Conservation (phyloP, 768 basidiomycete genomes). For the Zangia roseola region DNA sequence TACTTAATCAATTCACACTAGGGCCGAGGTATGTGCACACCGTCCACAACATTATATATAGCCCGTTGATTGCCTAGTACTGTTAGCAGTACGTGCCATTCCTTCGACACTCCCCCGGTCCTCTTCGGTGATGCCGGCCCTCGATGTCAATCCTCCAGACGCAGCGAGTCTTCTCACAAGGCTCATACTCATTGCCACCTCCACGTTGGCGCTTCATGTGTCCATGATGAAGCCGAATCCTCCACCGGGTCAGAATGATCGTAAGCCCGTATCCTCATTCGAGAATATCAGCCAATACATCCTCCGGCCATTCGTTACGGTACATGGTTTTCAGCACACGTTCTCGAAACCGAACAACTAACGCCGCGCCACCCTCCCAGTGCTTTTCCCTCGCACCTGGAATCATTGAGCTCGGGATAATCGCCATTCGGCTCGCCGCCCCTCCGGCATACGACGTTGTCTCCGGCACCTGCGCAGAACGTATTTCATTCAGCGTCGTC, state of each 20-base stretch:
- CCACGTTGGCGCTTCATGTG: constrained; percentile 5
- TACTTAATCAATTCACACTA: no score
- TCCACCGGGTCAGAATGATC: not conserved
- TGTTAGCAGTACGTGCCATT: no score
- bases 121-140: not conserved
- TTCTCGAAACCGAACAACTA: no score
- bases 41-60: no score
- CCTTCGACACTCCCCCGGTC: not conserved
- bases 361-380: not conserved
- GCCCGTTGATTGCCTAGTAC: no score
- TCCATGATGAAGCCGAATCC: constrained; percentile 9
- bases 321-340: not conserved
- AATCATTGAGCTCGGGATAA: not conserved
- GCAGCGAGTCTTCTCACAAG: constrained; percentile 1
- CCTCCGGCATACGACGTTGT: not conserved
- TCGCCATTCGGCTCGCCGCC: not conserved
- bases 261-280: not conserved
- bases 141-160: not conserved
- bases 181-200: not conserved
- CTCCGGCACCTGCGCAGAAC: constrained; percentile 4
- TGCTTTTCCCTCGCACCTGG: constrained; percentile 1
- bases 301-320: not conserved
- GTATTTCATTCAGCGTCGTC: constrained; percentile 1
- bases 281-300: not conserved
- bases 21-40: no score